A percentile compares a stretch with the other conserved stretches of the same genome.
These are phyloP conservation scores for Xylariaceae sp. DNA, from an alignment of 2,329 filamentous ascomycete genomes.

Conservation along the genomic window DNA sequence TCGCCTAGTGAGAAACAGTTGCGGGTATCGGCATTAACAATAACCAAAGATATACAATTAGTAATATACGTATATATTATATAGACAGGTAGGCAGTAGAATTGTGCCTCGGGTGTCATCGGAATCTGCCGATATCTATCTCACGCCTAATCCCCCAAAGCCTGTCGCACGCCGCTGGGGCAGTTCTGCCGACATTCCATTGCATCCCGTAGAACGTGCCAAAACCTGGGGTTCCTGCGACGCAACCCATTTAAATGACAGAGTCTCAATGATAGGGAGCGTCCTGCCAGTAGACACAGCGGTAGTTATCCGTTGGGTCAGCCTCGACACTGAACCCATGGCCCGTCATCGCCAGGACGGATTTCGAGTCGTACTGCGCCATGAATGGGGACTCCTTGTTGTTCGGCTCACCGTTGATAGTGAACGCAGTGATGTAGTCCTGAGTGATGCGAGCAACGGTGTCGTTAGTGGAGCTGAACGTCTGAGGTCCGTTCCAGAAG, in stretches of 20 bases:
- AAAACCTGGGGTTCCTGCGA: too few relatives aligned
- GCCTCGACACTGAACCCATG: not conserved
- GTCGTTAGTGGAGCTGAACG: not conserved
- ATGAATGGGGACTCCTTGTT: not conserved
- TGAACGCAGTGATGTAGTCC: constrained; percentile 2
- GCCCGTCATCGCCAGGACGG: not conserved
- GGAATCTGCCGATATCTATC: not conserved
- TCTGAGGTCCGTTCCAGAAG: not conserved
- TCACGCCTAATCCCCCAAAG: not conserved
- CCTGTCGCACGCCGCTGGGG: too few relatives aligned
- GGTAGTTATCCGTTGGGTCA: not conserved
- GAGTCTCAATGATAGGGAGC: not conserved
- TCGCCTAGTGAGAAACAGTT: too few relatives aligned
- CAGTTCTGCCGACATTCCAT: too few relatives aligned
- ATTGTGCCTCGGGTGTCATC: too few relatives aligned
- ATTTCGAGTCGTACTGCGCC: not conserved
- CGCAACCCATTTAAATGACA: too few relatives aligned
- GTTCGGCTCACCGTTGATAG: constrained; percentile 1
- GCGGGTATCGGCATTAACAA: too few relatives aligned
- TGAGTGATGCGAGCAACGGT: not conserved
- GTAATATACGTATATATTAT: too few relatives aligned
- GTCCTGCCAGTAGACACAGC: constrained; percentile 1
- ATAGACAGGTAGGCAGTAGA: too few relatives aligned
- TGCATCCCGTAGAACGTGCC: too few relatives aligned
- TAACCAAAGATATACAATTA: too few relatives aligned